These are phyloP conservation scores for Pascua guehoae DNA, from an alignment of 1,284 basidiomycete species.

Conservation along the genomic window DNA sequence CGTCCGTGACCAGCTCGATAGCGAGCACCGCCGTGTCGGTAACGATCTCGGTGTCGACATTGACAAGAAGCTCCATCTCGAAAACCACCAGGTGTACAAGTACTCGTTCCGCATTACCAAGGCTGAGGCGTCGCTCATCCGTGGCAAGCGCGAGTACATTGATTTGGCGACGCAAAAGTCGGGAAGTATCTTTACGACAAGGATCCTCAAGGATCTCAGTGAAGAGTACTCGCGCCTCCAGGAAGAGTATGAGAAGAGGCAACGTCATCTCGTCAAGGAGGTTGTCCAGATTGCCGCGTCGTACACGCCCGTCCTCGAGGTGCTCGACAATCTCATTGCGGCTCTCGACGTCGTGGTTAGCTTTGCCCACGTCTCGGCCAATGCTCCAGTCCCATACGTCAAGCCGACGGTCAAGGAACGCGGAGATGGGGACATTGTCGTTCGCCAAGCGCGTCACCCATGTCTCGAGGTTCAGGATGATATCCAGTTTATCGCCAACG, in stretches of 20 bases:
- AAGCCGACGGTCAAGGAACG: constrained; percentile 58
- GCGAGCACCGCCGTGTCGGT: constrained; percentile 72
- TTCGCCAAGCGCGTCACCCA: constrained; percentile 85
- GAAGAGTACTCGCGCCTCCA: constrained; percentile 70
- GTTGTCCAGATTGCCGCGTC: constrained; percentile 90
- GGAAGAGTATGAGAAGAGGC: constrained; percentile 68
- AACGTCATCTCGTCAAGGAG: constrained; percentile 83
- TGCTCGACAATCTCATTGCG: constrained; percentile 81
- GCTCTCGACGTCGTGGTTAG: constrained; percentile 88
- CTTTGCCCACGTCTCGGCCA: constrained; percentile 84
- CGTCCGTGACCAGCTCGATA: constrained; percentile 76
- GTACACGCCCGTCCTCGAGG: constrained; percentile 85
- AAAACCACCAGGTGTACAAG: constrained; percentile 85
- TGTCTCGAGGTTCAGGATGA: constrained; percentile 97
- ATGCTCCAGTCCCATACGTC: constrained; percentile 81
- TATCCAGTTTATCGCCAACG: constrained; percentile 91
- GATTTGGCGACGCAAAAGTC: constrained; percentile 84
- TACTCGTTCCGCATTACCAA: constrained; percentile 94
- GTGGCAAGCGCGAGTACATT: constrained; percentile 67
- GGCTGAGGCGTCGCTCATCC: constrained; percentile 74
- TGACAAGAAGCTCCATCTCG: constrained; percentile 94
- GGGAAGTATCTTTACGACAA: constrained; percentile 90
- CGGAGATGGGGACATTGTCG: constrained; percentile 71
- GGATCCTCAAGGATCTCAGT: constrained; percentile 65
- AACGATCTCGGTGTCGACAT: constrained; percentile 76